Conservation (phyloP, 2,329 filamentous ascomycete genomes). For the Scolecobasidium constrictum region DNA sequence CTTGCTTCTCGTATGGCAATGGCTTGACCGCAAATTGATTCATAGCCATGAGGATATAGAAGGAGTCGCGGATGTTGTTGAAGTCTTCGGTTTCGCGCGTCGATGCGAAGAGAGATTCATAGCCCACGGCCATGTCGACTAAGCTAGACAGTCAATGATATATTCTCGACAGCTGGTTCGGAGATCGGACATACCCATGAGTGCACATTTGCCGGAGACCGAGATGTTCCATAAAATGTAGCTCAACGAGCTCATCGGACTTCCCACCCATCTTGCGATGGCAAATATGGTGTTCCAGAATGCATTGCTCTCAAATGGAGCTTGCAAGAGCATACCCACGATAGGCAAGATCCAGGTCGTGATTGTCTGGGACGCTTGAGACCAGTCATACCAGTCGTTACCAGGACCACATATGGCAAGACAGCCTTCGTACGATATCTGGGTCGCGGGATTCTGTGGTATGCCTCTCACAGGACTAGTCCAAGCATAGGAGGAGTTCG, state of each 20-base stretch:
- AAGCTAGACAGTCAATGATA: neutral
- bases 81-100: slow-evolving; percentile 6
- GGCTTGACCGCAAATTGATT: slow-evolving; percentile 11
- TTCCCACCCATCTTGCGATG: slow-evolving; percentile 18
- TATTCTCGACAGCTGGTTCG: neutral
- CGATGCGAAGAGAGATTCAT: slow-evolving; percentile 1
- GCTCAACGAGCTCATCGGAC: slow-evolving; percentile 18
- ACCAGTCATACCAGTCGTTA: slow-evolving; percentile 15
- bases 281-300: slow-evolving; percentile 13
- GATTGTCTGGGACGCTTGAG: slow-evolving; percentile 14
- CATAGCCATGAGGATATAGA: slow-evolving; percentile 10
- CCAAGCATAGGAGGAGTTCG: slow-evolving; percentile 12
- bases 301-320: slow-evolving; percentile 17
- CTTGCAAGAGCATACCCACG: slow-evolving; percentile 16
- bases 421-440: slow-evolving; percentile 9
- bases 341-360: slow-evolving; percentile 18
- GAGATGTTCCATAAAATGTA: slow-evolving; percentile 24
- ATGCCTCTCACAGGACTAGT: slow-evolving; percentile 13
- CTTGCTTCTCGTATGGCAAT: slow-evolving; percentile 2
- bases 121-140: slow-evolving; percentile 10
- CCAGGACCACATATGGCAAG: slow-evolving; percentile 12
- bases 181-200: slow-evolving; percentile 8
- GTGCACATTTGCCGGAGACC: slow-evolving; percentile 20
- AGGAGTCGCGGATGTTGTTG: slow-evolving; percentile 9
- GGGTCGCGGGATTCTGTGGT: slow-evolving; percentile 3